Evolutionary conservation across 164 flowering plant genomes (phyloP).

Genomic region (Vitis rotundifolia): DNA sequence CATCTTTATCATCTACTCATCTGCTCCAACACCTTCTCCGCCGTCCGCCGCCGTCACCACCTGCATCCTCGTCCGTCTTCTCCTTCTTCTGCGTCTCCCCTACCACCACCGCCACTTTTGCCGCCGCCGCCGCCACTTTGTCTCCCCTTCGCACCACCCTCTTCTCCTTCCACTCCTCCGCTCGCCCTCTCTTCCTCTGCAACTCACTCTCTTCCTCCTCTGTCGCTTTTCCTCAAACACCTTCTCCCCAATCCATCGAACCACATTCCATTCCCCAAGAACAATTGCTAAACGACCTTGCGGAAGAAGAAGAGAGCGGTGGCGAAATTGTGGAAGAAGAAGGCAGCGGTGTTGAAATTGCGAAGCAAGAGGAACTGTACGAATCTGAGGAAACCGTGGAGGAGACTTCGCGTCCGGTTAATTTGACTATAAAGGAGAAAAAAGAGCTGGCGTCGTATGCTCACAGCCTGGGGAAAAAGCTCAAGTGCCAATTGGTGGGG

Average conservation of each 20-base stretch:
- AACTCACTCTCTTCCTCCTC: not conserved
- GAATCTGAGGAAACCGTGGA: constrained; percentile 19
- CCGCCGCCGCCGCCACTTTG: not conserved
- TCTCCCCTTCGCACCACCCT: not conserved
- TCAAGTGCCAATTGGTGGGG: constrained; percentile 82
- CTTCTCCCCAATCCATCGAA: not conserved
- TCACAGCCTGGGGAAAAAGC: constrained; percentile 81
- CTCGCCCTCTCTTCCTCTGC: constrained; percentile 1
- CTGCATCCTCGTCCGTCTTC: not conserved
- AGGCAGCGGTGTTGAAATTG: constrained; percentile 2
- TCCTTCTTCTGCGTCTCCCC: constrained; percentile 6
- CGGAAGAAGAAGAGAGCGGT: constrained; percentile 10
- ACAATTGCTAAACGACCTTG: constrained; percentile 1
- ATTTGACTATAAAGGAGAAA: constrained; percentile 64
- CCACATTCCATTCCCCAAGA: not conserved
- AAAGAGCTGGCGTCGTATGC: constrained; percentile 86
- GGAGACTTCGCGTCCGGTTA: constrained; percentile 12
- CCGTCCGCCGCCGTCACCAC: constrained; percentile 1
- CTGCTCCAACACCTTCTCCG: constrained; percentile 15
- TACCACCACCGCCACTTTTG: not conserved
- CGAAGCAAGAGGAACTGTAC: constrained; percentile 1
- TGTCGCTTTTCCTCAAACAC: too few relatives aligned
- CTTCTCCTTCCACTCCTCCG: not conserved
- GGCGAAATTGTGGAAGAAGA: constrained; percentile 8
- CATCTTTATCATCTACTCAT: constrained; percentile 10